phyloP scores from a whole-genome alignment of 176 grass and related monocot genomes.

The Elymus sibiricus region DNA sequence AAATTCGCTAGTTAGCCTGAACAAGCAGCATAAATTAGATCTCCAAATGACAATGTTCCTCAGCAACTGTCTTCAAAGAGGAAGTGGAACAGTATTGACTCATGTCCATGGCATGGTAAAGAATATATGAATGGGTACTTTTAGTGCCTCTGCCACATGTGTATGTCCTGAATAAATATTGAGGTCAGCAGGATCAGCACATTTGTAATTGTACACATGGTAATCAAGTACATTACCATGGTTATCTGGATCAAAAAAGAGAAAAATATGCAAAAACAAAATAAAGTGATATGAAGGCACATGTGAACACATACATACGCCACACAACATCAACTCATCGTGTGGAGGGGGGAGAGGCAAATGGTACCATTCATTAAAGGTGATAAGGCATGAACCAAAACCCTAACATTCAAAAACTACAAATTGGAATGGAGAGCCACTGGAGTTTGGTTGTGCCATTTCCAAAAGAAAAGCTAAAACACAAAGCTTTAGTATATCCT shows the following conservation, averaged over 20 bases:
- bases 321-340: neutral
- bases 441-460: neutral
- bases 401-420: neutral
- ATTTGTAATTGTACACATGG: too few relatives aligned
- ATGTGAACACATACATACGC: neutral
- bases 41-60: conserved; percentile 8
- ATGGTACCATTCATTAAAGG: neutral
- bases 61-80: conserved; percentile 21
- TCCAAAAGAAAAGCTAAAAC: neutral
- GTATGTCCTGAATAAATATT: too few relatives aligned
- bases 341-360: neutral
- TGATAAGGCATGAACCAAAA: neutral
- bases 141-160: too few relatives aligned
- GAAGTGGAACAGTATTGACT: conserved; percentile 34
- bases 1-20: conserved; percentile 96
- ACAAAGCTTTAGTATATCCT: neutral
- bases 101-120: conserved; percentile 99
- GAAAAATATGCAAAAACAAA: neutral
- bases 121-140: conserved; percentile 99
- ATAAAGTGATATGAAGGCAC: neutral
- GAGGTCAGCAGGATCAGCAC: too few relatives aligned
- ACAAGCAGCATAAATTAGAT: conserved; percentile 37
- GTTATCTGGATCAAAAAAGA: neutral
- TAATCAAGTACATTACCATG: too few relatives aligned
- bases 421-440: neutral